Evolutionary conservation across 2,329 filamentous ascomycete species (phyloP), one percentile per base, ranked within the genome.

Genomic region (Verticillium zaregamsianum): DNA sequence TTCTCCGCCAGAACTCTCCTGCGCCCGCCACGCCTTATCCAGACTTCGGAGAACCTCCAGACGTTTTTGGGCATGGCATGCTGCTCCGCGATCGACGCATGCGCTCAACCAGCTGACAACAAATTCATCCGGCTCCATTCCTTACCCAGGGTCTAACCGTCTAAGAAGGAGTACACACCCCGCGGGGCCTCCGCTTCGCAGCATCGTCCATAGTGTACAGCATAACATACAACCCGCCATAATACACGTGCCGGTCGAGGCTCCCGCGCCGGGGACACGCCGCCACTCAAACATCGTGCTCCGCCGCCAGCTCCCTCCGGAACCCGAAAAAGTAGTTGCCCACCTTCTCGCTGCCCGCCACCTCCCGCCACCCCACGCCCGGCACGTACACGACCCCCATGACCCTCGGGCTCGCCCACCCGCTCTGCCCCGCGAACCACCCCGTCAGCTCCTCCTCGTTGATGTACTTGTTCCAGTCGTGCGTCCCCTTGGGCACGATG

Each of bases 251-350:
- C 25, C 25, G 25, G 25, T 25, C 25, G 7, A 35, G 8, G 33
- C 12, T 4, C 33, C 33, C 4, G 2, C 33, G 33, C 12, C 33
- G 12, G 33, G 12, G 33, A 5, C 33, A 11, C 12, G 33, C 33
- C 33, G 25, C 33, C 33, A 2, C 3, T 35, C 33, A 35, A 5
- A 7, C 33, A 12, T 35, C 33, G 8, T 9, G 33, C 33, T 9
- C 12, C n/a, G 40, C 40, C n/a, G 6, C 25, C 12, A 58, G 8
- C 25, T 45, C 71, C 67, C 76, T 77, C 76, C 88, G 86, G 54
- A 97, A 88, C 9, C 86, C 95, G 74, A 97, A 96, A 76, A 99
- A 98, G 78, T 98, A 99, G 75, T 99, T 99, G 11, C 94, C 94
- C 71, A 92, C 86, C 71, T 86, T 87, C 79, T 98, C 94, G 69